Base-by-base conservation (phyloP, 1,284 basidiomycete species). In the Meira nashicola region DNA sequence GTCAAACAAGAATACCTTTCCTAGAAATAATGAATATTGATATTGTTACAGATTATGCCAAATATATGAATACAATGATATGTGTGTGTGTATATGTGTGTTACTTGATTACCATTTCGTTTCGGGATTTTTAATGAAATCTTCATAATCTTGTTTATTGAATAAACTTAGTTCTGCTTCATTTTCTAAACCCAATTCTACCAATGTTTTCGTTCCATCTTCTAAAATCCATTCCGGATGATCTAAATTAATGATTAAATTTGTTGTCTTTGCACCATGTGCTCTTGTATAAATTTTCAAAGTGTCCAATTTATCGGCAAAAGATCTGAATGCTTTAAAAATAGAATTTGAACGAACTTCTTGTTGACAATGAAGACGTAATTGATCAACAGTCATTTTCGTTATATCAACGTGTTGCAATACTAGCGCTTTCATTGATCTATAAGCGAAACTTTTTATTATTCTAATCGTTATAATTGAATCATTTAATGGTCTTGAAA, bases 271-370 rank as follows among this genome's bases (percentile, higher is more conserved):
- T 59, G 92, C 84, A 10, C 92, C 92, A 76, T 97, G 94, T 1
- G 94, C 94, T 70, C 87, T 86, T 0, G 90, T 91, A 79, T 98
- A 98, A 14, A 95, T 80, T 77, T 98, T 98, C 62, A 98, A 69
- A 10, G 92, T 95, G 80, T 77, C 60, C 10, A 70, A 54, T 47
- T 69, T 51, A 39, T 64, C 59, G 0, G 63, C 70, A 17, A 54
- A 63, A 39, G 59, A 65, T 15, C 70, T 56, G 57, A 76, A 76
- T 5, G 71, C 66, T 28, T 68, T 67, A 55, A 70, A 76, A 2
- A 57, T 57, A 2, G 71, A 61, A 40, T 59, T 59, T 6, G 61
- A 57, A 17, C 51, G 53, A 2, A 77, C 73, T 43, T 75, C 66
- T 38, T 86, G 79, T 69, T 83, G 81, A 57, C 83, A 86, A 17